These are phyloP conservation scores for Talaromyces ruber DNA, from an alignment of 495 filamentous ascomycete genomes.

Conservation along the genomic window DNA sequence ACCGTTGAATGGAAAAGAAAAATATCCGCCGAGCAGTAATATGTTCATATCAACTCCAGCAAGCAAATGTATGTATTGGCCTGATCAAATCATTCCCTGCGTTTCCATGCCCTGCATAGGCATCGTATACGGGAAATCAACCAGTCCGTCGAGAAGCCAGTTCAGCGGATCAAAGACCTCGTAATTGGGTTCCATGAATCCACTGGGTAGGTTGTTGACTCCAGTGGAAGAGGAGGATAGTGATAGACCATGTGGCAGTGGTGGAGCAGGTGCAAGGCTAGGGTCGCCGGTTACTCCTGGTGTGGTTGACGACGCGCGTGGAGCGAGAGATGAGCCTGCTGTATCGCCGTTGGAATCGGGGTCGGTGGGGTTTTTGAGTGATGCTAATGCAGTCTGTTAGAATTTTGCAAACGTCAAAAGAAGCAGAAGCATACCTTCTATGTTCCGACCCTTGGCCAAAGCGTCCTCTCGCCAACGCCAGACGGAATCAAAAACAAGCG, in stretches of 20 bases:
- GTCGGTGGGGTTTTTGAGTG: conserved; percentile 80
- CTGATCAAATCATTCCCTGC: conserved; percentile 21
- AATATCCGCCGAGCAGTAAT: not conserved
- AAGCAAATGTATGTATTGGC: not conserved
- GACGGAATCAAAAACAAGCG: conserved; percentile 82
- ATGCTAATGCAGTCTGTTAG: conserved; percentile 31
- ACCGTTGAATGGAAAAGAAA: not conserved
- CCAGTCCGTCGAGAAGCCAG: conserved; percentile 80
- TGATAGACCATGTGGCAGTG: conserved; percentile 25
- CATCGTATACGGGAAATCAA: conserved; percentile 65
- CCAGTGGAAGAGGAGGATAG: conserved; percentile 22
- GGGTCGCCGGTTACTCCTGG: conserved; percentile 34
- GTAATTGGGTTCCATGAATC: conserved; percentile 59
- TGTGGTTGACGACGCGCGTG: conserved; percentile 23
- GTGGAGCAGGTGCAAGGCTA: conserved; percentile 37
- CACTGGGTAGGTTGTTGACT: conserved; percentile 36
- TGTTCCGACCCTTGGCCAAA: conserved; percentile 66
- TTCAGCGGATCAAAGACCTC: conserved; percentile 85
- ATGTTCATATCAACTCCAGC: not conserved
- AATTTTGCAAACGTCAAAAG: not conserved
- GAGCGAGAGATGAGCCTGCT: conserved; percentile 51
- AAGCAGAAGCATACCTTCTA: conserved; percentile 54
- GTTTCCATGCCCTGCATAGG: conserved; percentile 32
- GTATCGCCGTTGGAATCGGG: conserved; percentile 70
- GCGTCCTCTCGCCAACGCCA: conserved; percentile 91